phyloP scores from a whole-genome alignment of 2,329 filamentous ascomycete species.

The Cladosporium sp. region DNA sequence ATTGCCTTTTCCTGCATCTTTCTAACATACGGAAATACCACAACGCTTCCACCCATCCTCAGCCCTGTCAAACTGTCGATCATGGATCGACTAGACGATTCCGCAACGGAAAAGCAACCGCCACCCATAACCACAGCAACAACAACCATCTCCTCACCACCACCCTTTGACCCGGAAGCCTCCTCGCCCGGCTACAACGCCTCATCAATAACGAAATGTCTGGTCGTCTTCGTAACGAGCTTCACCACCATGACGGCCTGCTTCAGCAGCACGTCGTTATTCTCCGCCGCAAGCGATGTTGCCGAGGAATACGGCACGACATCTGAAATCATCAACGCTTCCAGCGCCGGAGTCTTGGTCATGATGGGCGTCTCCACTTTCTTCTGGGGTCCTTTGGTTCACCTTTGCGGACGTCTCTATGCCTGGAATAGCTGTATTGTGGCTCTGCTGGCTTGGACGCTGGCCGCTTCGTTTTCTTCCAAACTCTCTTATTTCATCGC shows the following conservation, averaged over 20 bases:
- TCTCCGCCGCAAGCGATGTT: conserved; percentile 67
- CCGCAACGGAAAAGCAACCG: conserved; percentile 12
- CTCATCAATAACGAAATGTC: conserved; percentile 42
- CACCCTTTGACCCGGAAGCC: conserved; percentile 14
- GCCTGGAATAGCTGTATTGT: conserved; percentile 52
- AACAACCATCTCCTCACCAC: neutral
- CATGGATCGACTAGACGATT: conserved; percentile 8
- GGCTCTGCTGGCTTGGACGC: conserved; percentile 60
- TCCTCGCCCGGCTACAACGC: conserved; percentile 17
- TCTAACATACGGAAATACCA: too few species aligned
- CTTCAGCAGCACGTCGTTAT: conserved; percentile 64
- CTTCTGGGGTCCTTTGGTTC: conserved; percentile 63
- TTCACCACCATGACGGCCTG: conserved; percentile 70
- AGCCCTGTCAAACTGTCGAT: neutral
- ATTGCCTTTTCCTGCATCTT: too few species aligned
- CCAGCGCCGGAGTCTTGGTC: conserved; percentile 64
- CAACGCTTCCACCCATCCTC: too few species aligned
- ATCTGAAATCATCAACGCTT: conserved; percentile 63
- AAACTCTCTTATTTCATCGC: conserved; percentile 65
- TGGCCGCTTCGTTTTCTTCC: conserved; percentile 65
- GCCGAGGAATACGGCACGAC: conserved; percentile 59
- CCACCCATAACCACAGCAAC: conserved; percentile 7
- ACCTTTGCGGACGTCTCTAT: conserved; percentile 37
- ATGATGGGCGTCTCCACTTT: conserved; percentile 65
- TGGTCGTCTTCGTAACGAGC: conserved; percentile 63